phyloP scores from a whole-genome alignment of 352 stramenopile species.

The Phytopythium sindhum region DNA sequence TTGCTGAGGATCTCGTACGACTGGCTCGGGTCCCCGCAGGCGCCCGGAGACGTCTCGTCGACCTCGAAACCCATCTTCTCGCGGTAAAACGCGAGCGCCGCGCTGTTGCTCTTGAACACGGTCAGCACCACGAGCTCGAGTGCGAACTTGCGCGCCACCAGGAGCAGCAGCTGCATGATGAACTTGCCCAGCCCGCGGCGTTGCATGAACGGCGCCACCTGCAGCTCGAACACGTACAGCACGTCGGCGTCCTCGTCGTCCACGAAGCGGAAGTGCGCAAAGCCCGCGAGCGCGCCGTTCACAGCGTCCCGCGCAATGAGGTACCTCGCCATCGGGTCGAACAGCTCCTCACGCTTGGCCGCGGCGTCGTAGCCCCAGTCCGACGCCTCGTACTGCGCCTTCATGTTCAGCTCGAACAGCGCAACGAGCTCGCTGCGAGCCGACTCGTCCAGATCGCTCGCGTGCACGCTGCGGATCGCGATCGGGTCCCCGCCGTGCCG shows the following conservation, averaged over 20 bases:
- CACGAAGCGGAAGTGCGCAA: slow-evolving; percentile 93
- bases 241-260: slow-evolving; percentile 88
- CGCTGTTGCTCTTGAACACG: slow-evolving; percentile 90
- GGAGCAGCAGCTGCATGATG: slow-evolving; percentile 89
- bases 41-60: slow-evolving; percentile 89
- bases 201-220: slow-evolving; percentile 66
- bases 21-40: slow-evolving; percentile 59
- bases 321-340: slow-evolving; percentile 84
- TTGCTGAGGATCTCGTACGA: slow-evolving; percentile 88
- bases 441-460: slow-evolving; percentile 27
- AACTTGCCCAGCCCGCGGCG: slow-evolving; percentile 84
- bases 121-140: slow-evolving; percentile 93
- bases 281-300: slow-evolving; percentile 48
- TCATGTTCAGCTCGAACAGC: slow-evolving; percentile 93
- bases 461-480: slow-evolving; percentile 38
- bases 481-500: slow-evolving; percentile 40
- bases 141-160: slow-evolving; percentile 65
- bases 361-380: slow-evolving; percentile 89
- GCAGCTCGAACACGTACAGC: slow-evolving; percentile 94
- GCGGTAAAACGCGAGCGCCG: slow-evolving; percentile 90
- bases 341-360: slow-evolving; percentile 83
- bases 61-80: slow-evolving; percentile 83
- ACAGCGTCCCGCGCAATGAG: slow-evolving; percentile 46
- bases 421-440: slow-evolving; percentile 37
- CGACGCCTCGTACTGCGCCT: slow-evolving; percentile 79